Percentiles rank a stretch among this genome's conserved stretches.
Evolutionary conservation across 768 basidiomycete genomes (phyloP).

Genomic region (Lactarius tabidus): DNA sequence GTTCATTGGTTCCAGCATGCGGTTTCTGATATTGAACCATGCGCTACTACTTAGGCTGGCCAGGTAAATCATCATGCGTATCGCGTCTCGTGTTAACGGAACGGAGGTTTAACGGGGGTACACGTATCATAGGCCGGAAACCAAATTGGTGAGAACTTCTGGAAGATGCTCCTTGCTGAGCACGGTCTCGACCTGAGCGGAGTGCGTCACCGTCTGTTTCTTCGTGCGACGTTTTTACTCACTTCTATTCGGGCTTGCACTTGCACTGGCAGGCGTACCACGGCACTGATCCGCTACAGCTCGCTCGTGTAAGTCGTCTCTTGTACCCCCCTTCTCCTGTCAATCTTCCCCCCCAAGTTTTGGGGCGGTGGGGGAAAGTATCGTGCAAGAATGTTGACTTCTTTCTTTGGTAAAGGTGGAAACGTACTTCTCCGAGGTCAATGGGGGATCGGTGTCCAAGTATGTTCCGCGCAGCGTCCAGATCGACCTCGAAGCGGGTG

Average conservation of each 20-base stretch:
- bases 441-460: constrained; percentile 47
- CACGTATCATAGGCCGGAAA: constrained; percentile 54
- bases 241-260: background rate
- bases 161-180: constrained; percentile 83
- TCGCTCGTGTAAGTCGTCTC: constrained; percentile 52
- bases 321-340: no score
- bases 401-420: constrained; percentile 48
- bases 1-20: background rate
- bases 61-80: constrained; percentile 47
- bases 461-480: constrained; percentile 90
- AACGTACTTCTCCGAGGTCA: constrained; percentile 78
- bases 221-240: background rate
- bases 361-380: background rate
- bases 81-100: constrained; percentile 2
- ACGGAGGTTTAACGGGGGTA: background rate
- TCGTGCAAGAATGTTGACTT: background rate
- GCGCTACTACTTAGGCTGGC: constrained; percentile 49
- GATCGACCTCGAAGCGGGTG: constrained; percentile 86
- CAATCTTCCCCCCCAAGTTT: background rate
- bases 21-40: background rate
- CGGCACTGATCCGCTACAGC: constrained; percentile 70
- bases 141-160: constrained; percentile 82
- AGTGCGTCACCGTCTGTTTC: constrained; percentile 40
- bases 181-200: constrained; percentile 75
- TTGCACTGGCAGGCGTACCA: constrained; percentile 41